A percentile compares a stretch with the other conserved stretches of the same genome.
These are phyloP conservation scores for Pleurostoma richardsiae DNA, from an alignment of 2,329 filamentous ascomycete genomes.

Conservation along the genomic window DNA sequence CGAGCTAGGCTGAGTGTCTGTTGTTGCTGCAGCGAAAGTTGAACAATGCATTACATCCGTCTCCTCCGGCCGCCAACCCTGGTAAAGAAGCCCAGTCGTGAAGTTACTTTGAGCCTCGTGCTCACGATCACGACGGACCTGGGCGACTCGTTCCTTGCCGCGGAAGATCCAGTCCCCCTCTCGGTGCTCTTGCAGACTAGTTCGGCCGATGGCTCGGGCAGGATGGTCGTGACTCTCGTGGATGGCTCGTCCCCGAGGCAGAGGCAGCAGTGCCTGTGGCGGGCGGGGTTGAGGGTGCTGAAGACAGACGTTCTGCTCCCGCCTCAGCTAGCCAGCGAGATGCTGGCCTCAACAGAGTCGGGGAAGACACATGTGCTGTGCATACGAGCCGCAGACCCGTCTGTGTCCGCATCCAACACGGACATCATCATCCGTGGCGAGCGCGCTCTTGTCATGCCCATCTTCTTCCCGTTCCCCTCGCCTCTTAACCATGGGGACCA, in stretches of 20 bases:
- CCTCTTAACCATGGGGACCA: constrained; percentile 2
- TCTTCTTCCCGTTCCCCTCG: constrained; percentile 28
- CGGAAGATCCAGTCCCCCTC: constrained; percentile 37
- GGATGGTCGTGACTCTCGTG: not conserved
- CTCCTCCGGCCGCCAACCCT: constrained; percentile 43
- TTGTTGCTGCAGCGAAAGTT: not conserved
- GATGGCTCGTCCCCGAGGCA: constrained; percentile 1
- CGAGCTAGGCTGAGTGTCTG: too few species aligned
- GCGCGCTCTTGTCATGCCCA: constrained; percentile 36
- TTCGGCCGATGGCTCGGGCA: constrained; percentile 8
- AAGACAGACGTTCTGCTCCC: constrained; percentile 25
- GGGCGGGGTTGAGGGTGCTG: constrained; percentile 25
- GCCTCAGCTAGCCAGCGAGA: not conserved
- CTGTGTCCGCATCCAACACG: constrained; percentile 12
- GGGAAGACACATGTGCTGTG: not conserved
- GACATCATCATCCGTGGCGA: constrained; percentile 13
- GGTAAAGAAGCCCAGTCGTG: constrained; percentile 11
- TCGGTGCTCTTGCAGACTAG: constrained; percentile 18
- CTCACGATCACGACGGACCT: constrained; percentile 54
- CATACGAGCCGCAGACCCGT: constrained; percentile 14
- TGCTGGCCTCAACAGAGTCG: not conserved
- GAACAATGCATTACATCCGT: constrained; percentile 52
- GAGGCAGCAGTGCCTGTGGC: constrained; percentile 17
- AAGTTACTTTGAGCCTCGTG: constrained; percentile 32
- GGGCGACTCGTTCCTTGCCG: constrained; percentile 48